Percentiles rank a stretch among this genome's conserved stretches.
Evolutionary conservation across 1,139 yeast genomes (phyloP).

Genomic region (Pichia inconspicua): DNA sequence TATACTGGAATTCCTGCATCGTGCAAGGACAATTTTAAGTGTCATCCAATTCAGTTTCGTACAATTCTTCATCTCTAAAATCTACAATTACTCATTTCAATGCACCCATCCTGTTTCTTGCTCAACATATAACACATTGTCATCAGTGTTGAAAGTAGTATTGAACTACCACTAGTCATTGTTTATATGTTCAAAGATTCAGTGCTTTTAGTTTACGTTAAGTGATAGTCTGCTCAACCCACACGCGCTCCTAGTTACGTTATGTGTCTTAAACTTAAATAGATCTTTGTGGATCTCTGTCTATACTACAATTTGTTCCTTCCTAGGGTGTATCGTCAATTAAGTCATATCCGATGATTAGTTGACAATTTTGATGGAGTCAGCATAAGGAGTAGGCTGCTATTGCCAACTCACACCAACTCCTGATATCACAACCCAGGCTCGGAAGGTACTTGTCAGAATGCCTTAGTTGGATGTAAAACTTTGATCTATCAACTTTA

Average conservation of each 20-base stretch:
- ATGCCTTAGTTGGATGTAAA: not conserved
- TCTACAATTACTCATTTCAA: not conserved
- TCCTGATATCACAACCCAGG: constrained; percentile 12
- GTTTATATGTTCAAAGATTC: constrained; percentile 3
- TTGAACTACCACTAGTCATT: not conserved
- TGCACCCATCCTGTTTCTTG: constrained; percentile 15
- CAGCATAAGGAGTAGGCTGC: constrained; percentile 6
- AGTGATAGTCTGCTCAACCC: not conserved
- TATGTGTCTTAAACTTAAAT: not conserved
- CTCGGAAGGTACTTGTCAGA: constrained; percentile 6
- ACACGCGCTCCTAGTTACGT: constrained; percentile 1
- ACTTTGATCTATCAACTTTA: not conserved
- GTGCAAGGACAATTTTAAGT: not conserved
- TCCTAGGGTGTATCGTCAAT: not conserved
- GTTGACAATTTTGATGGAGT: not conserved
- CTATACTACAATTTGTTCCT: not conserved
- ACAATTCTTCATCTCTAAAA: not conserved
- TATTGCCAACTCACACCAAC: not conserved
- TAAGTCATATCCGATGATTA: not conserved
- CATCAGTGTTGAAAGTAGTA: not conserved
- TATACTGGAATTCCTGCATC: not conserved
- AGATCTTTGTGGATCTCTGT: not conserved
- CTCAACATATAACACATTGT: constrained; percentile 1
- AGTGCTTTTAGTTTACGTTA: constrained; percentile 4
- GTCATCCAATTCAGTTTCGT: not conserved